phyloP scores from a whole-genome alignment of 352 stramenopile genomes.

The Albugo laibachii region DNA sequence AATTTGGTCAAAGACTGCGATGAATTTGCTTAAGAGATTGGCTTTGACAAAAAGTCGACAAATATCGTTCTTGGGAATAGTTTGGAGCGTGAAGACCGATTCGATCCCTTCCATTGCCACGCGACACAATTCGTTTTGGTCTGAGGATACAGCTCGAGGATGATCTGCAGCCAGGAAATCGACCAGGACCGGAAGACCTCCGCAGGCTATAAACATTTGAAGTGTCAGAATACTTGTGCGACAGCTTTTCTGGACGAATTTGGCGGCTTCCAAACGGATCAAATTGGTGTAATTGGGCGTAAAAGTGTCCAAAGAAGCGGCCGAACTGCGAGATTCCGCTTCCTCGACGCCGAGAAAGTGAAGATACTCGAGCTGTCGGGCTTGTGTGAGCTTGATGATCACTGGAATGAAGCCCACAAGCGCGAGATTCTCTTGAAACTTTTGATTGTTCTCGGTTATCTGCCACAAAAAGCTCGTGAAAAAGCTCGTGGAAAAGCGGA shows the following conservation, averaged over 20 bases:
- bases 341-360: neutral
- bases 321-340: constrained; percentile 3
- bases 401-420: constrained; percentile 80
- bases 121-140: constrained; percentile 35
- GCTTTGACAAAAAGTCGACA: constrained; percentile 88
- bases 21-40: constrained; percentile 74
- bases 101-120: constrained; percentile 82
- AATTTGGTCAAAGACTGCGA: constrained; percentile 73
- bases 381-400: constrained; percentile 76
- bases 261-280: constrained; percentile 70
- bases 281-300: constrained; percentile 6
- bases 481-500: neutral
- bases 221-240: constrained; percentile 75
- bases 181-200: constrained; percentile 68
- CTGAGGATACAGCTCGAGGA: constrained; percentile 7
- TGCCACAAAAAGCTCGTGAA: constrained; percentile 4
- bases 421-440: constrained; percentile 83
- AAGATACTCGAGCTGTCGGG: constrained; percentile 11
- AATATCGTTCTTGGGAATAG: constrained; percentile 86
- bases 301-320: too few species aligned
- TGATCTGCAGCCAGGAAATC: constrained; percentile 47
- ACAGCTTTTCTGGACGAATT: constrained; percentile 77
- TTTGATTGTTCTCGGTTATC: constrained; percentile 80
- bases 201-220: constrained; percentile 87
- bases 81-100: constrained; percentile 81